Percentiles rank a stretch among this genome's conserved stretches.
phyloP scores from a whole-genome alignment of 2,329 filamentous ascomycete genomes.

The Cordyceps cateniannulata region DNA sequence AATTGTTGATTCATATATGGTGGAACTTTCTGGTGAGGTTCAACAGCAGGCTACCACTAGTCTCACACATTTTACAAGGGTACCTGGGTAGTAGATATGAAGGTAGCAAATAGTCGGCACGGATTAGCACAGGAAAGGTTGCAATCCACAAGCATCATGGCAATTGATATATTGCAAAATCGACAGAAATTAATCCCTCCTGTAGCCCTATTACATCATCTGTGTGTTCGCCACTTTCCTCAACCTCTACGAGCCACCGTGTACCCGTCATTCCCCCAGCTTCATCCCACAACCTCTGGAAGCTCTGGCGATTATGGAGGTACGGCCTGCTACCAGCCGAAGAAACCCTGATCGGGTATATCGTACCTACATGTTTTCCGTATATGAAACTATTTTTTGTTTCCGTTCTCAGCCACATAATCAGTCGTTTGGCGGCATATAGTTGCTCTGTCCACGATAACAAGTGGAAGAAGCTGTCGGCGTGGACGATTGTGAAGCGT shows the following conservation, averaged over 20 bases:
- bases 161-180: slow-evolving; percentile 12
- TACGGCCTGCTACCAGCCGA: slow-evolving; percentile 27
- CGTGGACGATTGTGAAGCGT: slow-evolving; percentile 41
- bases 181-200: not conserved
- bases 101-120: not conserved
- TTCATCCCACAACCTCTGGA: slow-evolving; percentile 48
- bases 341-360: slow-evolving; percentile 20
- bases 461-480: slow-evolving; percentile 44
- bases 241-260: slow-evolving; percentile 40
- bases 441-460: slow-evolving; percentile 42
- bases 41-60: no score
- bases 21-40: no score
- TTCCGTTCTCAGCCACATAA: slow-evolving; percentile 38
- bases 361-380: slow-evolving; percentile 42
- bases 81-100: no score
- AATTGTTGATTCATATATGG: no score
- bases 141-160: not conserved
- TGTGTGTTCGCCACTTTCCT: slow-evolving; percentile 15
- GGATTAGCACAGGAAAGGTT: not conserved
- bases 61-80: no score
- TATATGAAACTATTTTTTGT: slow-evolving; percentile 41
- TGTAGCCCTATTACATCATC: not conserved
- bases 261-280: slow-evolving; percentile 43
- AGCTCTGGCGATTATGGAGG: slow-evolving; percentile 43
- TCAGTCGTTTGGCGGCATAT: slow-evolving; percentile 36